Conservation (phyloP, 352 stramenopile species). For the Phytophthora multivora region DNA sequence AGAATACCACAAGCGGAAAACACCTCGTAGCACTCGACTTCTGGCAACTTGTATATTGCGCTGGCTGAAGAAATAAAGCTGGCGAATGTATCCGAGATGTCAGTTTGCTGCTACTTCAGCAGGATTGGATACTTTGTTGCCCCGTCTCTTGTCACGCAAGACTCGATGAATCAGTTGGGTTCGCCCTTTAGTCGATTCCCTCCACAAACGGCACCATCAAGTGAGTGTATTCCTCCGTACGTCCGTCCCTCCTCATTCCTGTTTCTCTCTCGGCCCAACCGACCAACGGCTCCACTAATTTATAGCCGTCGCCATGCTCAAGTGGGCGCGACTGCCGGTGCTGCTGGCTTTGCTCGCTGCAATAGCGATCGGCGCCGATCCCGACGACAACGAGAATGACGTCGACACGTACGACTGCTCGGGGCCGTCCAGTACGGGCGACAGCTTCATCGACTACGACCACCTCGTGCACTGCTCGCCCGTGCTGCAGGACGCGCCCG, state of each 20-base stretch:
- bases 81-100: neutral
- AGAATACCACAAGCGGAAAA: no score
- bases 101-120: neutral
- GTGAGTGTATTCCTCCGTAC: slow-evolving; percentile 10
- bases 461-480: slow-evolving; percentile 61
- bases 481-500: slow-evolving; percentile 45
- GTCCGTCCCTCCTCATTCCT: slow-evolving; percentile 2
- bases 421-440: slow-evolving; percentile 21
- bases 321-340: slow-evolving; percentile 16
- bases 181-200: slow-evolving; percentile 34
- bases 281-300: neutral
- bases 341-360: slow-evolving; percentile 9
- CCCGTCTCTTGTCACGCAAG: slow-evolving; percentile 20
- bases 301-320: slow-evolving; percentile 20
- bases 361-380: neutral
- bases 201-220: slow-evolving; percentile 13
- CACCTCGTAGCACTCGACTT: no score
- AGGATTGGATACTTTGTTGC: slow-evolving; percentile 9
- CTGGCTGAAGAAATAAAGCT: no score
- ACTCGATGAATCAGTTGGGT: slow-evolving; percentile 28
- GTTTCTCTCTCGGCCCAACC: slow-evolving; percentile 6
- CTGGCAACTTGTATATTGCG: no score
- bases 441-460: slow-evolving; percentile 76
- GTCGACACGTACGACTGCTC: slow-evolving; percentile 35
- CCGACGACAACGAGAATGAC: slow-evolving; percentile 3